These are phyloP conservation scores for Clarireedia hainanense DNA, from an alignment of 2,329 filamentous ascomycete species.

Conservation along the genomic window DNA sequence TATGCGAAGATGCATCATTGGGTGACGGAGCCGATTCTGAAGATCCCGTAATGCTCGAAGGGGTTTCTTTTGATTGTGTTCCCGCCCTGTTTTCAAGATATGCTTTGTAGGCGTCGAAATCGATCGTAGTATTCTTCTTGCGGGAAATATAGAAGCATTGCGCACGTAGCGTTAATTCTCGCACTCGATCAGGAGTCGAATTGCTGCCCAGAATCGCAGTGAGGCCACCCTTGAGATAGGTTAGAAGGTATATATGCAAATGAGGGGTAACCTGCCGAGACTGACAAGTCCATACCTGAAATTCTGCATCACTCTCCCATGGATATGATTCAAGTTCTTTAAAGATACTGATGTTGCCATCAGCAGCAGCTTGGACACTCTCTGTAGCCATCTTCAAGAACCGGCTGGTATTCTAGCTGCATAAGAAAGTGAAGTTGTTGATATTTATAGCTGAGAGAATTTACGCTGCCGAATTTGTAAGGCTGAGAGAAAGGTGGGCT, in stretches of 20 bases:
- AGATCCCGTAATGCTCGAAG: background rate
- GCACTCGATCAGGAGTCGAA: constrained; percentile 43
- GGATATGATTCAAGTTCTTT: constrained; percentile 56
- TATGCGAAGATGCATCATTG: background rate
- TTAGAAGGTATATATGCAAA: background rate
- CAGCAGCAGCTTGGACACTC: background rate
- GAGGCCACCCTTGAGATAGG: constrained; percentile 43
- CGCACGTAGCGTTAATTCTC: constrained; percentile 55
- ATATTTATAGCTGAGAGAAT: no score
- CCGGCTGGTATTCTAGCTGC: no score
- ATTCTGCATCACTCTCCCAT: constrained; percentile 61
- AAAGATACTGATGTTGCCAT: constrained; percentile 36
- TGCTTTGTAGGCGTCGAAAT: constrained; percentile 59
- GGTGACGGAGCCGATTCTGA: background rate
- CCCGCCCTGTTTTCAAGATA: constrained; percentile 38
- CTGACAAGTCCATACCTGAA: constrained; percentile 43
- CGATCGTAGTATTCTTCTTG: constrained; percentile 42
- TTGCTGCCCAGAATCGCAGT: constrained; percentile 54
- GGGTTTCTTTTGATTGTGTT: constrained; percentile 3
- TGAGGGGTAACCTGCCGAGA: constrained; percentile 12
- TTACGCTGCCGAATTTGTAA: background rate
- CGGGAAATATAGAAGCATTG: constrained; percentile 61
- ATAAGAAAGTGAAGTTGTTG: background rate
- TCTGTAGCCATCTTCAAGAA: background rate
- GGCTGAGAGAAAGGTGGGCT: background rate